Base-by-base conservation (phyloP, 768 basidiomycete species). In the Hericium rajendrae region DNA sequence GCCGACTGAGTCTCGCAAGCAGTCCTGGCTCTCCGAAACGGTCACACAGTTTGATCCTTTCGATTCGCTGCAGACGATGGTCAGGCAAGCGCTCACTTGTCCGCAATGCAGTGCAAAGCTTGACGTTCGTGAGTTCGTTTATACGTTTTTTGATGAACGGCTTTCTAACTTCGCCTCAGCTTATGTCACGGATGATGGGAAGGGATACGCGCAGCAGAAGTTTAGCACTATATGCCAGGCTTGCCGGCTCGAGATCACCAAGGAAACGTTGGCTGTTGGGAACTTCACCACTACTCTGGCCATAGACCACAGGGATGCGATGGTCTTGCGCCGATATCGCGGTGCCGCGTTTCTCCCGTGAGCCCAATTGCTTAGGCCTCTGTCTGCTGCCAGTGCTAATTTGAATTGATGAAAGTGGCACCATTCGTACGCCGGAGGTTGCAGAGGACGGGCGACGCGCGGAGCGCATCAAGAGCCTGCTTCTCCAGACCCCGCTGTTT, bases 191-290 rank as follows among this genome's bases (percentile, higher is more conserved):
- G 64, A 60, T 2, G 59, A 65, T 0, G 77, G 76, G 0, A 74
- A 72, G 0, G 82, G 82, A 0, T 83, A 80, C 50, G 63, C 76
- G 0, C 79, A 81, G 57, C 65, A 68, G 22, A 64, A 62, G 0
- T 82, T 82, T 58, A 61, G 26, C 4, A 51, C 60, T 1, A 46
- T 28, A 43, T 82, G 81, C 59, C 60, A 59, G 0, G 12, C 38
- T 1, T 82, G 81, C 62, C 55, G 54, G 16, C 64, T 72, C 22
- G 62, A 57, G 5, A 74, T 83, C 28, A 77, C 71, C 1, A 74
- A 73, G 32, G 69, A 72, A 16, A 68, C 60, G 4, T 68, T 80
- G 2, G 76, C 69, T 1, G 65, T 76, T 8, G 65, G 70, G 41
- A 79, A 76, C 58, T 71, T 78, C 26, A 72, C 70, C 3, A 66